Evolutionary conservation across 2,329 filamentous ascomycete species (phyloP).

Genomic region (Rhinocladiella similis): DNA sequence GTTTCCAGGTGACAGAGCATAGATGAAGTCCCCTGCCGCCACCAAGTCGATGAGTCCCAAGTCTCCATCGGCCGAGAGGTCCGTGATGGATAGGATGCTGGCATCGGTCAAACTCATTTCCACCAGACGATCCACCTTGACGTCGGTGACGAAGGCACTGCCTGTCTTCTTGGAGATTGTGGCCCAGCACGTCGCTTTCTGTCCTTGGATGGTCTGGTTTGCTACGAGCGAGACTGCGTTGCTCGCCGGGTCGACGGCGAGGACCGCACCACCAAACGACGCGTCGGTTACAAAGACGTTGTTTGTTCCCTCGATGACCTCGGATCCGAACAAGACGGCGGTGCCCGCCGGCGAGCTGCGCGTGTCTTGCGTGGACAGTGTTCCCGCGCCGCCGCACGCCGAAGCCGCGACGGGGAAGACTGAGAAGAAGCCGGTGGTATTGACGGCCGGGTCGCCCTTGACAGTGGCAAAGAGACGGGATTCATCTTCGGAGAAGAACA

Average conservation of each 20-base stretch:
- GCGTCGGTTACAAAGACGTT: slow-evolving; percentile 59
- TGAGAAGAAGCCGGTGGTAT: slow-evolving; percentile 59
- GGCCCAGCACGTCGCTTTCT: slow-evolving; percentile 61
- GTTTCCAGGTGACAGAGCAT: slow-evolving; percentile 58
- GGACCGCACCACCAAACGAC: slow-evolving; percentile 56
- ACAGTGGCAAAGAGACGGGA: slow-evolving; percentile 56
- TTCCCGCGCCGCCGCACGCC: slow-evolving; percentile 11
- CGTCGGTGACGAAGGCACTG: slow-evolving; percentile 61
- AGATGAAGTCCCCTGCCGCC: slow-evolving; percentile 56
- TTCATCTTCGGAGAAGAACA: slow-evolving; percentile 60
- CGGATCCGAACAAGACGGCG: slow-evolving; percentile 58
- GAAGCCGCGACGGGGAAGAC: slow-evolving; percentile 47
- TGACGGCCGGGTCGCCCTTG: slow-evolving; percentile 58
- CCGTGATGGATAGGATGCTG: slow-evolving; percentile 44
- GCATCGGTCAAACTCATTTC: slow-evolving; percentile 57
- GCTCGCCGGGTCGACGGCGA: slow-evolving; percentile 43
- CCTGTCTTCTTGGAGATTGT: slow-evolving; percentile 50
- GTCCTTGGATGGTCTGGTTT: slow-evolving; percentile 45
- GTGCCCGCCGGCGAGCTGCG: slow-evolving; percentile 55
- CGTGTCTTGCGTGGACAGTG: slow-evolving; percentile 29
- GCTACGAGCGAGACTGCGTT: slow-evolving; percentile 36
- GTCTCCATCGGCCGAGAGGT: slow-evolving; percentile 49
- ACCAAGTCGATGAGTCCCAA: slow-evolving; percentile 58
- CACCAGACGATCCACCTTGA: slow-evolving; percentile 52
- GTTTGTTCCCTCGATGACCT: slow-evolving; percentile 44